phyloP scores from a whole-genome alignment of 345 rosid genomes.

The Camelina neglecta region DNA sequence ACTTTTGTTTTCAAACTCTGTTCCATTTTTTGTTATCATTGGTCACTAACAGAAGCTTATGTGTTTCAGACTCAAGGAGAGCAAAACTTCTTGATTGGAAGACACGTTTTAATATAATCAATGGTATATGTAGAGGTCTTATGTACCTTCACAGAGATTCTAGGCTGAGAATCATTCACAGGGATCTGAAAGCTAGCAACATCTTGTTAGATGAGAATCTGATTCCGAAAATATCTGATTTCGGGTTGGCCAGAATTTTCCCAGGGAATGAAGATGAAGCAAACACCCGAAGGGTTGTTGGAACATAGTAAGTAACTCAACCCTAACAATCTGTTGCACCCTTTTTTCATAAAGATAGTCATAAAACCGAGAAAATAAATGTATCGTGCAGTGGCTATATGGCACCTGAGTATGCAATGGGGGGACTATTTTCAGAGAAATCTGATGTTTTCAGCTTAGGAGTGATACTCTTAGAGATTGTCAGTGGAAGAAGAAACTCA shows the following conservation, averaged over 20 bases:
- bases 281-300: slow-evolving; percentile 53
- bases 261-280: slow-evolving; percentile 49
- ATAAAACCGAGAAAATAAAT: background rate
- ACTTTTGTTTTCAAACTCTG: background rate
- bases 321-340: slow-evolving; percentile 11
- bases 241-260: slow-evolving; percentile 55
- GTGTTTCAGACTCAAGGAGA: slow-evolving; percentile 40
- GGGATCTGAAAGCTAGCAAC: slow-evolving; percentile 58
- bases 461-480: slow-evolving; percentile 51
- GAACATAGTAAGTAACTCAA: slow-evolving; percentile 50
- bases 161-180: slow-evolving; percentile 53
- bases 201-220: slow-evolving; percentile 57
- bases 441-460: slow-evolving; percentile 56
- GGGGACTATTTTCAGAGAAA: slow-evolving; percentile 53
- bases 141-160: slow-evolving; percentile 61
- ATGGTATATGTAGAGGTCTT: slow-evolving; percentile 58
- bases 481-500: slow-evolving; percentile 51
- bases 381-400: slow-evolving; percentile 51
- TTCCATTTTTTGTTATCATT: background rate
- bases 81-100: slow-evolving; percentile 49
- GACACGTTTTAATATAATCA: slow-evolving; percentile 49
- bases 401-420: slow-evolving; percentile 55
- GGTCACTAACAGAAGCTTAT: slow-evolving; percentile 12
- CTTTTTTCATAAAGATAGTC: background rate
- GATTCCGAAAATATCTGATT: slow-evolving; percentile 57